A percentile compares a stretch with the other conserved stretches of the same genome.
phyloP scores from a whole-genome alignment of 2,329 filamentous ascomycete species.

The Sordariomycetes sp. region DNA sequence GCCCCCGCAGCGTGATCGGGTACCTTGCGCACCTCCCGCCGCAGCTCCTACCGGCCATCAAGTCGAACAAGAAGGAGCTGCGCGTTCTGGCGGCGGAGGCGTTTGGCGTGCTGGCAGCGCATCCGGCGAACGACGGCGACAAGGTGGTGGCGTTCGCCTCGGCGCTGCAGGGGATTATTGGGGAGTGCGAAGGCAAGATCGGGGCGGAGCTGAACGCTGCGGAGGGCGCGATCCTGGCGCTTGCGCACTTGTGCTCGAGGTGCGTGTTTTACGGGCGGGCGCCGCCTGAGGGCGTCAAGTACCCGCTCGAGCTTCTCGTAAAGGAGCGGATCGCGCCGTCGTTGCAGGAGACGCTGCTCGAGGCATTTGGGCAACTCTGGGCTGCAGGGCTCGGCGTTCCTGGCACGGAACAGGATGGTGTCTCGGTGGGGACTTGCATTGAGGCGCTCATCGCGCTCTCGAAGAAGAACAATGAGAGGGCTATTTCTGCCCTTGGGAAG shows the following conservation, averaged over 20 bases:
- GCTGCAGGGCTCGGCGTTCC: conserved; percentile 29
- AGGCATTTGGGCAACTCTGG: conserved; percentile 35
- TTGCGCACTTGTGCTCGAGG: conserved; percentile 31
- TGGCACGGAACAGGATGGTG: conserved; percentile 8
- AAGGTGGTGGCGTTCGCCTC: conserved; percentile 13
- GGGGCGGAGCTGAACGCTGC: conserved; percentile 32
- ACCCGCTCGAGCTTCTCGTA: conserved; percentile 20
- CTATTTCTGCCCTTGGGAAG: conserved; percentile 71
- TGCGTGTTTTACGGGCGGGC: conserved; percentile 29
- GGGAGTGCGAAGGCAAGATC: conserved; percentile 26
- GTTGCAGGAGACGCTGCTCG: conserved; percentile 31
- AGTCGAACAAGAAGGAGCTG: conserved; percentile 61
- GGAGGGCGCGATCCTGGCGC: conserved; percentile 35
- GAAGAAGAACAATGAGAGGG: conserved; percentile 71
- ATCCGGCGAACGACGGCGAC: conserved; percentile 34
- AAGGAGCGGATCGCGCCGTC: conserved; percentile 18
- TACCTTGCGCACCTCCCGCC: conserved; percentile 35
- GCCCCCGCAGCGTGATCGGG: conserved; percentile 38
- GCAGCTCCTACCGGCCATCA: conserved; percentile 48
- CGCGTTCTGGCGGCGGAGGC: conserved; percentile 57
- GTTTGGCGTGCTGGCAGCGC: conserved; percentile 67
- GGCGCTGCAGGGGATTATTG: conserved; percentile 30
- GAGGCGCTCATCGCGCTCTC: conserved; percentile 56
- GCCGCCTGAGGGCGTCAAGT: conserved; percentile 15
- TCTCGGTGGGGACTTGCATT: conserved; percentile 31